Percentiles rank a stretch among this genome's conserved stretches.
Evolutionary conservation across 805 yeast species (phyloP).

Genomic region (Wickerhamomyces bovis): DNA sequence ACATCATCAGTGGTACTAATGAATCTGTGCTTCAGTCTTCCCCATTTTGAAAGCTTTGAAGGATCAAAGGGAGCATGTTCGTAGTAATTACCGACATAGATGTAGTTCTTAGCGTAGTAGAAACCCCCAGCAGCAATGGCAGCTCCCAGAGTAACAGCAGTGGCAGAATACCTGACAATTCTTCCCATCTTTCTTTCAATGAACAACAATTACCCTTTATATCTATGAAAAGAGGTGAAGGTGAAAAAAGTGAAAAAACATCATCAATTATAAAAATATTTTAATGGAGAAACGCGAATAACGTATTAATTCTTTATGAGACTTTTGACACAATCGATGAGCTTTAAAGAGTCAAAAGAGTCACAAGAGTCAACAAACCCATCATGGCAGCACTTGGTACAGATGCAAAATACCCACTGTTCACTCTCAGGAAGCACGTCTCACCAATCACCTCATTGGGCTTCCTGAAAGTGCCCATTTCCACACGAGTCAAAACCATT

Average conservation of each 20-base stretch:
- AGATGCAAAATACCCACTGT: constrained; percentile 7
- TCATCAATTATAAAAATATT: too few relatives aligned
- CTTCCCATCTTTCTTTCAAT: background rate
- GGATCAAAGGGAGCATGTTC: constrained; percentile 10
- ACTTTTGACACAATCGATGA: too few relatives aligned
- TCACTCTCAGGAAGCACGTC: constrained; percentile 31
- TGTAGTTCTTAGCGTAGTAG: background rate
- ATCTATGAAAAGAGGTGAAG: too few relatives aligned
- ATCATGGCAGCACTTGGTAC: background rate
- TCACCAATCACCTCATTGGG: constrained; percentile 24
- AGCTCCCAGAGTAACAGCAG: background rate
- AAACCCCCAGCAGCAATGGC: background rate
- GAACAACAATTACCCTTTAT: too few relatives aligned
- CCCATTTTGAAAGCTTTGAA: background rate
- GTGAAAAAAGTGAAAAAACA: too few relatives aligned
- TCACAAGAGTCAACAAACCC: too few relatives aligned
- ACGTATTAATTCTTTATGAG: too few relatives aligned
- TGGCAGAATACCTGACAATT: background rate
- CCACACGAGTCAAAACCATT: background rate
- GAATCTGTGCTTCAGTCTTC: constrained; percentile 13
- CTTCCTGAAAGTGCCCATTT: constrained; percentile 17
- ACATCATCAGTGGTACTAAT: constrained; percentile 46
- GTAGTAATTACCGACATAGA: constrained; percentile 12
- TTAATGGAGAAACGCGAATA: too few relatives aligned
- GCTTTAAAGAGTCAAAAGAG: background rate